Conservation (phyloP, 164 flowering plant species). For the Buxus sempervirens region DNA sequence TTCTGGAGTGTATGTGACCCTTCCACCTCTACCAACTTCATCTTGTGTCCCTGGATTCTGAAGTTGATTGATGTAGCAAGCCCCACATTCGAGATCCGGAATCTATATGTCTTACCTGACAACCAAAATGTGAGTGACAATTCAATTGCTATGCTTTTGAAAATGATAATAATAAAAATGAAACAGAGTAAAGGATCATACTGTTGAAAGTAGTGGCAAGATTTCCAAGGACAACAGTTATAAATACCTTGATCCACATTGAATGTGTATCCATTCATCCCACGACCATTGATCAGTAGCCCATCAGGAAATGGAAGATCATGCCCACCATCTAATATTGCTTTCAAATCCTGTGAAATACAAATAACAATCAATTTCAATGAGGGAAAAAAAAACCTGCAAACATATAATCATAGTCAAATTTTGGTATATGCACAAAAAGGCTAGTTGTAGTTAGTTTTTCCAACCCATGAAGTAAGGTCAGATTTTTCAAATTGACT, state of each 20-base stretch:
- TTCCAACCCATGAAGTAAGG: no score
- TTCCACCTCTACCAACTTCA: slow-evolving; percentile 90
- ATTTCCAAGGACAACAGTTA: background rate
- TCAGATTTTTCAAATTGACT: no score
- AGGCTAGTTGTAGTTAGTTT: no score
- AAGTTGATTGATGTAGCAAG: slow-evolving; percentile 79
- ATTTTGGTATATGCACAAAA: no score
- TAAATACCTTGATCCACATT: slow-evolving; percentile 74
- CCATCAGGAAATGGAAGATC: slow-evolving; percentile 87
- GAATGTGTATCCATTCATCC: slow-evolving; percentile 80
- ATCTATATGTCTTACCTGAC: slow-evolving; percentile 84
- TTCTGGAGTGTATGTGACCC: slow-evolving; percentile 94
- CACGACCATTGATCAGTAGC: slow-evolving; percentile 90
- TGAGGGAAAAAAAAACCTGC: background rate
- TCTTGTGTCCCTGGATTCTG: slow-evolving; percentile 82
- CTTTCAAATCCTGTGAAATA: slow-evolving; percentile 46
- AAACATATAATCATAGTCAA: background rate
- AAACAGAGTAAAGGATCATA: no score
- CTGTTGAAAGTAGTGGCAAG: background rate
- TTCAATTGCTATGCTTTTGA: no score
- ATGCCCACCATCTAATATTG: slow-evolving; percentile 56
- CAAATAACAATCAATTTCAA: background rate
- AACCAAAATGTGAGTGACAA: background rate
- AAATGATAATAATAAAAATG: no score
- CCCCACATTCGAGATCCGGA: slow-evolving; percentile 94